Percentiles rank a stretch among this genome's conserved stretches.
These are phyloP conservation scores for Metarhizium robertsii DNA, from an alignment of 2,329 filamentous ascomycete species.

Conservation along the genomic window DNA sequence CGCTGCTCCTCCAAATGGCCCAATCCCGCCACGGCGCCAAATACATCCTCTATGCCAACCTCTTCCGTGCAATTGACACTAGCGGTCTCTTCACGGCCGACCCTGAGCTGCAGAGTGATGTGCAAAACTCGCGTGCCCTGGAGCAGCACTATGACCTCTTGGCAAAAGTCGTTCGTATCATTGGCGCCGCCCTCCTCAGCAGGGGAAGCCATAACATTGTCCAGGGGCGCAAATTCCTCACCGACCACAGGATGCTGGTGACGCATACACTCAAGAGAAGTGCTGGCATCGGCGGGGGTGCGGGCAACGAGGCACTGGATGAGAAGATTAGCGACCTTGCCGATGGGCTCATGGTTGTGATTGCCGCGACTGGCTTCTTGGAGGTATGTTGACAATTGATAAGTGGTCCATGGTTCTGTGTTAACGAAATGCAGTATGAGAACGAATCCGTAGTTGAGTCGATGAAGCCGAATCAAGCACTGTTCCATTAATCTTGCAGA, in stretches of 20 bases:
- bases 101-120: conserved; percentile 80
- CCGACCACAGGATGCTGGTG: conserved; percentile 74
- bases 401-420: neutral
- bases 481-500: conserved; percentile 28
- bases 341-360: conserved; percentile 75
- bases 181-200: conserved; percentile 72
- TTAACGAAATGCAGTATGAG: conserved; percentile 28
- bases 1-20: conserved; percentile 73
- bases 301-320: conserved; percentile 34
- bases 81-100: conserved; percentile 84
- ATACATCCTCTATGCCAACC: conserved; percentile 77
- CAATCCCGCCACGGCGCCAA: conserved; percentile 79
- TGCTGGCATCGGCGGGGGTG: conserved; percentile 58
- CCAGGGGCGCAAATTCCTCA: conserved; percentile 71
- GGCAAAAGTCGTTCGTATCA: conserved; percentile 68
- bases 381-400: conserved; percentile 51
- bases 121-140: conserved; percentile 60
- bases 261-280: conserved; percentile 85
- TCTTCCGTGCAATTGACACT: conserved; percentile 72
- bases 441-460: conserved; percentile 25
- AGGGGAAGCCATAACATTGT: conserved; percentile 75
- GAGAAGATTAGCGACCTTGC: conserved; percentile 66
- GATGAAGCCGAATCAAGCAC: conserved; percentile 20
- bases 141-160: conserved; percentile 79
- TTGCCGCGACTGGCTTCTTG: conserved; percentile 73